Conservation (phyloP, 495 filamentous ascomycete genomes). For the Hypoxylon fuscum region DNA sequence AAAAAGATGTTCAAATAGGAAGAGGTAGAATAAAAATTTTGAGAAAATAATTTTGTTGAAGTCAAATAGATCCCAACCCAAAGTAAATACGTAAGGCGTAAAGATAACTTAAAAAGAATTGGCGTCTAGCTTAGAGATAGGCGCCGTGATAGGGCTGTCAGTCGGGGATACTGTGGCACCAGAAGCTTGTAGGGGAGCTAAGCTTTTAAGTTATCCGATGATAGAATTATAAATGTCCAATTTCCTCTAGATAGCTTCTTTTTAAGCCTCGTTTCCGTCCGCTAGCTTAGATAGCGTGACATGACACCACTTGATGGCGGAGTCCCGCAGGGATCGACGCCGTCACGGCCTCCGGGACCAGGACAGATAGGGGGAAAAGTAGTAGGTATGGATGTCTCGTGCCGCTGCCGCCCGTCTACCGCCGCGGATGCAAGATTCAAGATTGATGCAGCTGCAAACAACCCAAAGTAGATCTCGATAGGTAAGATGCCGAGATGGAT, state of each 20-base stretch:
- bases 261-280: slow-evolving; percentile 17
- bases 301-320: slow-evolving; percentile 41
- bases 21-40: slow-evolving; percentile 19
- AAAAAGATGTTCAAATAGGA: slow-evolving; percentile 7
- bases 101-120: slow-evolving; percentile 24
- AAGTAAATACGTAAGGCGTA: slow-evolving; percentile 5
- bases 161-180: slow-evolving; percentile 35
- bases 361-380: slow-evolving; percentile 13
- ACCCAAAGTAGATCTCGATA: slow-evolving; percentile 35
- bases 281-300: slow-evolving; percentile 38
- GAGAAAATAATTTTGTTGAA: slow-evolving; percentile 10
- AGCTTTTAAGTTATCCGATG: slow-evolving; percentile 18
- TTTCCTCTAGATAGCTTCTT: slow-evolving; percentile 10
- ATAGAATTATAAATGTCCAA: slow-evolving; percentile 15
- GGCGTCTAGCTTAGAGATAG: slow-evolving; percentile 24
- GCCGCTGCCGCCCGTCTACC: slow-evolving; percentile 34
- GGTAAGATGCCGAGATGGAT: slow-evolving; percentile 23
- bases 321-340: slow-evolving; percentile 39
- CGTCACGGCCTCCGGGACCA: slow-evolving; percentile 31
- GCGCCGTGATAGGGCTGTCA: slow-evolving; percentile 36
- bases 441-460: slow-evolving; percentile 40
- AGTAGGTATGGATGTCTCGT: slow-evolving; percentile 14
- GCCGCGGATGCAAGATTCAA: slow-evolving; percentile 40
- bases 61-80: slow-evolving; percentile 18
- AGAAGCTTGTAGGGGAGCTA: slow-evolving; percentile 20